Evolutionary conservation across 768 basidiomycete species (phyloP).

Genomic region (Boletus vinaceobasis): DNA sequence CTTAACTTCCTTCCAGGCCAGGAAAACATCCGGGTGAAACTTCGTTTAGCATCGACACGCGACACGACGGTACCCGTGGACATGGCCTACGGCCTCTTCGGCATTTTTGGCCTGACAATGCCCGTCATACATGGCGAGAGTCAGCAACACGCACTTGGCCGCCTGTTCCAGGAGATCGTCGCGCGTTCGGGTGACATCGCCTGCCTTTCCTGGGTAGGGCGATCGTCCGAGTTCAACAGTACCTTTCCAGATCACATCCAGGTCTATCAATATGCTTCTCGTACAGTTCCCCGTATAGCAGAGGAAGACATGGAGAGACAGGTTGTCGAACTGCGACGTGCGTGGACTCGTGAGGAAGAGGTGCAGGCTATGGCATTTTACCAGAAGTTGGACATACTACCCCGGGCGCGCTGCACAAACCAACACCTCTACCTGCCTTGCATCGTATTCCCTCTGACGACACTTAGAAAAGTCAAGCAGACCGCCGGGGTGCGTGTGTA

Average conservation of each 20-base stretch:
- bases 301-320: constrained; percentile 4
- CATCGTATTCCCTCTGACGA: constrained; percentile 13
- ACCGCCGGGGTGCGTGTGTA: constrained; percentile 1
- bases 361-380: constrained; percentile 5
- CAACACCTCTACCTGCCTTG: constrained; percentile 17
- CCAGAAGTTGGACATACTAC: background rate
- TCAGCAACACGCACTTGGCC: constrained; percentile 16
- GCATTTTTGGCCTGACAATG: constrained; percentile 18
- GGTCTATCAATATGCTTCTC: constrained; percentile 5
- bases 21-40: constrained; percentile 11
- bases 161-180: constrained; percentile 18
- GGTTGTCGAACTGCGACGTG: background rate
- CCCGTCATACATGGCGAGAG: constrained; percentile 16
- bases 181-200: constrained; percentile 18
- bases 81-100: constrained; percentile 22
- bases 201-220: constrained; percentile 19
- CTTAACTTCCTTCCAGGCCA: constrained; percentile 10
- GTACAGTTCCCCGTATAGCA: constrained; percentile 3
- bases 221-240: constrained; percentile 21
- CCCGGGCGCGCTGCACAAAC: constrained; percentile 3
- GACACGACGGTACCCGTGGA: constrained; percentile 18
- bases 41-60: constrained; percentile 20
- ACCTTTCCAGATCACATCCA: constrained; percentile 16
- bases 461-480: background rate
- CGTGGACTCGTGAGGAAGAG: constrained; percentile 2